Percentiles rank a stretch among this genome's conserved stretches.
phyloP scores from a whole-genome alignment of 1,284 basidiomycete genomes.

The Puccinia horiana region DNA sequence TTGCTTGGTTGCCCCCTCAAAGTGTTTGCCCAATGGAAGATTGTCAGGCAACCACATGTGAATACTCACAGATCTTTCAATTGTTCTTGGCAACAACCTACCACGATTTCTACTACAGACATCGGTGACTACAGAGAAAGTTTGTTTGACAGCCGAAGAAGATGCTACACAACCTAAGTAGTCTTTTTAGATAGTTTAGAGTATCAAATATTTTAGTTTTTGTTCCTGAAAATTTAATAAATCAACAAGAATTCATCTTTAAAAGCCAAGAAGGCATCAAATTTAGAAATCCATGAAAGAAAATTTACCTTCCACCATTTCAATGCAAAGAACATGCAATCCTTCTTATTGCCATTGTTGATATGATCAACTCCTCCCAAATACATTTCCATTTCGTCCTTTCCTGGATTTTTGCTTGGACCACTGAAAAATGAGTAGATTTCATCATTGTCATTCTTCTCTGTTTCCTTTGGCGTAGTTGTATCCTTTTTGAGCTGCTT shows the following conservation, averaged over 20 bases:
- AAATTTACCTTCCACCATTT: no score
- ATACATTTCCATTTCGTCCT: slow-evolving; percentile 15
- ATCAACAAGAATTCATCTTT: no score
- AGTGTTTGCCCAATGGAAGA: background rate
- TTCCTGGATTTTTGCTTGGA: slow-evolving; percentile 15
- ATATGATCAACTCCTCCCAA: slow-evolving; percentile 19
- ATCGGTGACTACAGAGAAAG: no score
- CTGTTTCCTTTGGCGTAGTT: background rate
- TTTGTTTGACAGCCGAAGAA: no score
- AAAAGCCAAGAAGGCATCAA: slow-evolving; percentile 9
- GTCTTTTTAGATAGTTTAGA: no score
- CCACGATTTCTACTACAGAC: no score
- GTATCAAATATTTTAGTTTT: no score
- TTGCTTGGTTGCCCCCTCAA: background rate
- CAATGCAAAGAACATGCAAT: no score
- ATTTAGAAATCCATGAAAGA: no score
- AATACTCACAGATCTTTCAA: no score
- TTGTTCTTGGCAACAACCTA: no score
- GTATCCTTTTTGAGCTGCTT: slow-evolving; percentile 14
- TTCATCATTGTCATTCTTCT: background rate
- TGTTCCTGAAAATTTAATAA: background rate
- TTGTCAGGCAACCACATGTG: background rate
- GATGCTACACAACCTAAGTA: no score
- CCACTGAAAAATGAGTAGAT: slow-evolving; percentile 22
- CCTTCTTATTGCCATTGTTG: slow-evolving; percentile 9